Base-by-base conservation (phyloP, 2,329 filamentous ascomycete genomes). In the Shiraia bambusicola region DNA sequence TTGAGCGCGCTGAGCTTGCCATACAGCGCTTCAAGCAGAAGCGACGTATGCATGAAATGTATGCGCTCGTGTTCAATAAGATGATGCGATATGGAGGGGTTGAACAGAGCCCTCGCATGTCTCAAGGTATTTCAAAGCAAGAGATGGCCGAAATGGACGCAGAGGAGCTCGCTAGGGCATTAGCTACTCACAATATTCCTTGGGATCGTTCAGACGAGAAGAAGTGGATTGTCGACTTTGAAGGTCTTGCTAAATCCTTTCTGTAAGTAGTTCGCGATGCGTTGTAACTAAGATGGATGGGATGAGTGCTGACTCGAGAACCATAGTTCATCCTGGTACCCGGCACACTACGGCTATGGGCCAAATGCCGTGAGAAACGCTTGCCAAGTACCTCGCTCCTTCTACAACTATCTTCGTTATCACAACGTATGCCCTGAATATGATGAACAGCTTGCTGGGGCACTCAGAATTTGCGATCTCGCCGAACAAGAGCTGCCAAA, bases 391-490 rank as follows among this genome's bases (percentile, higher is more conserved):
- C 76, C 96, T 28, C 80, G 82, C 45, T 95, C 93, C 61, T 97
- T 97, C 62, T 80, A 95, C 50, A 87, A 88, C 51, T 98, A 96
- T 54, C 75, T 97, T 1, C 75, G 91, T 8, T 80, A 86, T 46
- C 91, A 97, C 60, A 80, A 87, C 27, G 92, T 94, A 12, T 95
- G 90, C 58, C 85, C 87, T 0, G 93, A 97, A 65, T 87, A 91
- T 61, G 74, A 69, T 0, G 72, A 77, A 1, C 80, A 92, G 49
- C 75, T 97, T 43, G 69, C 79, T 12, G 72, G 76, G 0, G 89
- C 91, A 0, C 73, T 85, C 6, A 65, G 65, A 1, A 65, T 92
- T 19, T 95, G 89, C 56, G 77, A 82, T 14, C 61, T 75, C 11
- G 88, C 87, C 1, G 76, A 81, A 3, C 59, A 71, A 2, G 88